These are phyloP conservation scores for Parastagonospora nodorum DNA, from an alignment of 2,329 filamentous ascomycete species.

Conservation along the genomic window DNA sequence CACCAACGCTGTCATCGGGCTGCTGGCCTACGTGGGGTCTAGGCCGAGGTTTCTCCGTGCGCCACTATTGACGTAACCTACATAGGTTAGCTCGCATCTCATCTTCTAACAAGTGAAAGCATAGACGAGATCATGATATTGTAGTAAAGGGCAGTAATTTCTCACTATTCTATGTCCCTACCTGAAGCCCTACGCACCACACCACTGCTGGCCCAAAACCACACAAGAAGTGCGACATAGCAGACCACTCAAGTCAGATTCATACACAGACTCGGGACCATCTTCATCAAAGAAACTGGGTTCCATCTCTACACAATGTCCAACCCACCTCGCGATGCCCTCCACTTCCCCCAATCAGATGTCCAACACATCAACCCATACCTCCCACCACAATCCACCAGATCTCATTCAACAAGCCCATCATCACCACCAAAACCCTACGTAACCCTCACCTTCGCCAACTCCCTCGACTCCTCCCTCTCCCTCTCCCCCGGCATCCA, in stretches of 20 bases:
- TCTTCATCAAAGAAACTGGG: too few relatives aligned
- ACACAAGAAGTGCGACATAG: too few relatives aligned
- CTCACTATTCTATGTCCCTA: too few relatives aligned
- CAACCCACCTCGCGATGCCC: constrained; percentile 22
- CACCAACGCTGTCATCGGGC: constrained; percentile 20
- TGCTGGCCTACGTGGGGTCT: constrained; percentile 17
- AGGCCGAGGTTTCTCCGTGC: constrained; percentile 14
- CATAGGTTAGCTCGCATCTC: too few relatives aligned
- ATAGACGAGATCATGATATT: too few relatives aligned
- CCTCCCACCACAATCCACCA: constrained; percentile 40
- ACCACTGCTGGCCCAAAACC: too few relatives aligned
- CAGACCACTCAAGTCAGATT: too few relatives aligned
- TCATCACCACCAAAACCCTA: constrained; percentile 17
- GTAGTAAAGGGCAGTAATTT: too few relatives aligned
- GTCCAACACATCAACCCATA: constrained; percentile 58
- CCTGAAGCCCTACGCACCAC: too few relatives aligned
- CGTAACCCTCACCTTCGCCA: constrained; percentile 83
- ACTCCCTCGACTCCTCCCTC: constrained; percentile 82
- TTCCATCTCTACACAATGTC: background rate
- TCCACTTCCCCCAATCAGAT: constrained; percentile 51
- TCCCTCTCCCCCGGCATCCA: constrained; percentile 78
- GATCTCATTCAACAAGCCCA: background rate
- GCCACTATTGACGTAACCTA: constrained; percentile 5
- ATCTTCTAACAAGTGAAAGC: too few relatives aligned
- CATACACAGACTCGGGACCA: too few relatives aligned